These are phyloP conservation scores for Mortierella sp. DNA, from an alignment of 371 early-diverging fungal species.

Conservation along the genomic window DNA sequence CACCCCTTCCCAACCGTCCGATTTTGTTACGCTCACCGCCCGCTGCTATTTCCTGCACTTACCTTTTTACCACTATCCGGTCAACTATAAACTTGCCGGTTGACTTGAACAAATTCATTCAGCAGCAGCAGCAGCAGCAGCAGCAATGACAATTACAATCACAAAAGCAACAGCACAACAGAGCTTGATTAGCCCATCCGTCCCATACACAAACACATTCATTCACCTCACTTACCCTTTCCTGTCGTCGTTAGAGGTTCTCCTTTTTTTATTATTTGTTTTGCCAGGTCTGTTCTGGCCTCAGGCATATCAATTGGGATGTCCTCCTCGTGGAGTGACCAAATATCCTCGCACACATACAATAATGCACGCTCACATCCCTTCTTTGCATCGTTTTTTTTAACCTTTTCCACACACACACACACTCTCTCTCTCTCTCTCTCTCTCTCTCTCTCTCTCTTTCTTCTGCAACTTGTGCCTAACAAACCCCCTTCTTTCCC, in stretches of 20 bases:
- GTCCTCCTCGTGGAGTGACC: neutral
- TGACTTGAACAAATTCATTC: too few species aligned
- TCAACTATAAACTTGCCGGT: too few species aligned
- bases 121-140: too few species aligned
- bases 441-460: neutral
- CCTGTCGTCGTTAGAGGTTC: neutral
- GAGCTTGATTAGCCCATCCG: conserved; percentile 1
- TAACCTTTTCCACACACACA: conserved; percentile 6
- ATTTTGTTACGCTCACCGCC: too few species aligned
- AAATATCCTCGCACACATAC: neutral
- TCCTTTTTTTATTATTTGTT: neutral
- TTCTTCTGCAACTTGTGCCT: neutral
- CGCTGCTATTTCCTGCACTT: too few species aligned
- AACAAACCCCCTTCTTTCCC: neutral
- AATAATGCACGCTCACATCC: neutral
- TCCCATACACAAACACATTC: neutral
- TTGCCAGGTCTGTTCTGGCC: too few species aligned
- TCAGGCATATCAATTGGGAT: neutral
- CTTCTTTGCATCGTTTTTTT: neutral
- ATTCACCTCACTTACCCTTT: neutral
- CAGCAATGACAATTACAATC: too few species aligned
- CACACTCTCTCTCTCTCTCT: too few species aligned
- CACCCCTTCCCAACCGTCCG: too few species aligned
- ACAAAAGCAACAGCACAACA: neutral
- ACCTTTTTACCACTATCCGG: too few species aligned